These are phyloP conservation scores for Globisporangium splendens DNA, from an alignment of 352 stramenopile species.

Conservation along the genomic window DNA sequence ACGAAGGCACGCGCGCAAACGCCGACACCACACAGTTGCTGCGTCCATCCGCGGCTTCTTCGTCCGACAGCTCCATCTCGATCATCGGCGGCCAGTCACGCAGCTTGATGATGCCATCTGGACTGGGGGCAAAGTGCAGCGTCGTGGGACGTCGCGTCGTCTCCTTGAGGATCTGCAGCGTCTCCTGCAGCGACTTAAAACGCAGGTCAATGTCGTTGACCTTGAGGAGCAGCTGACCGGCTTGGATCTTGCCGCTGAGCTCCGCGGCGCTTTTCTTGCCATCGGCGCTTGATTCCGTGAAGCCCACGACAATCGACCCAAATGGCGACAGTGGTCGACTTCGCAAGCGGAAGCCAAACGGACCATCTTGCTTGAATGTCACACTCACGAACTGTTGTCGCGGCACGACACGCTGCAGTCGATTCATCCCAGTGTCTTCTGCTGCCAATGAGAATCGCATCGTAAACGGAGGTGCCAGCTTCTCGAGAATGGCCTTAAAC, in stretches of 20 bases:
- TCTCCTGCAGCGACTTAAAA: slow-evolving; percentile 58
- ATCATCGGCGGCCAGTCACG: slow-evolving; percentile 83
- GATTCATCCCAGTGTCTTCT: slow-evolving; percentile 55
- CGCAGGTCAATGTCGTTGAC: slow-evolving; percentile 74
- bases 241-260: slow-evolving; percentile 68
- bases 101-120: slow-evolving; percentile 73
- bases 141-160: slow-evolving; percentile 58
- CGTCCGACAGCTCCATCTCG: slow-evolving; percentile 59
- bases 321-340: slow-evolving; percentile 60
- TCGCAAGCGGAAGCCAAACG: slow-evolving; percentile 73
- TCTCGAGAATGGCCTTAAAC: slow-evolving; percentile 44
- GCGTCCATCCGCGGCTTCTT: slow-evolving; percentile 48
- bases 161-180: slow-evolving; percentile 51
- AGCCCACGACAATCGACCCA: slow-evolving; percentile 77
- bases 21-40: slow-evolving; percentile 69
- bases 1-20: slow-evolving; percentile 69
- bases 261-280: slow-evolving; percentile 59
- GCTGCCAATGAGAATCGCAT: slow-evolving; percentile 66
- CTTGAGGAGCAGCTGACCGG: slow-evolving; percentile 54
- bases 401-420: slow-evolving; percentile 42
- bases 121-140: slow-evolving; percentile 72
- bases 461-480: slow-evolving; percentile 44
- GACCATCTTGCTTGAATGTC: slow-evolving; percentile 66
- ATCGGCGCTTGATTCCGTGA: slow-evolving; percentile 37
- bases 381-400: slow-evolving; percentile 54